phyloP scores from a whole-genome alignment of 2,329 filamentous ascomycete genomes.

The Ascochyta clinopodiicola region DNA sequence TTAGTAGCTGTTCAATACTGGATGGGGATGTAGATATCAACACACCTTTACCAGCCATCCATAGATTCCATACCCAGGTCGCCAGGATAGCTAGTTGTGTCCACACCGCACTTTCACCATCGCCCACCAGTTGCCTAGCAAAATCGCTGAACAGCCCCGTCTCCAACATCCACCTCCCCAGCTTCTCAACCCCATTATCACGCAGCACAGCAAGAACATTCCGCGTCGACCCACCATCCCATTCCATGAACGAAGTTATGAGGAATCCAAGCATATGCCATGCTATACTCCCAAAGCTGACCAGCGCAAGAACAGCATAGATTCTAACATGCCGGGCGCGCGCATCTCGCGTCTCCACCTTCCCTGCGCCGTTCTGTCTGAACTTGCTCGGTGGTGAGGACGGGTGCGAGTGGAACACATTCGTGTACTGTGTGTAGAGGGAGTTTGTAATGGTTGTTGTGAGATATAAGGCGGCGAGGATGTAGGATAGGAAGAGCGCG shows the following conservation, averaged over 20 bases:
- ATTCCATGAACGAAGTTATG: constrained; percentile 30
- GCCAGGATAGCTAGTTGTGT: constrained; percentile 34
- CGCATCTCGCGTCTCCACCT: constrained; percentile 20
- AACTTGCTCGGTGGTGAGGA: neutral
- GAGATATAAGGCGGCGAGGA: constrained; percentile 33
- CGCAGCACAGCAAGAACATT: neutral
- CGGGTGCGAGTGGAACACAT: constrained; percentile 1
- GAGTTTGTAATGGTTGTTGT: constrained; percentile 24
- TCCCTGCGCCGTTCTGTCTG: constrained; percentile 8
- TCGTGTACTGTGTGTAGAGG: constrained; percentile 28
- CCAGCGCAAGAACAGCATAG: constrained; percentile 33
- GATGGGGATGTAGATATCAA: neutral
- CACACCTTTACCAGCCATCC: constrained; percentile 37
- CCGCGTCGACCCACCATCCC: constrained; percentile 16
- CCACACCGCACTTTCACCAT: constrained; percentile 33
- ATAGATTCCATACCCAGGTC: constrained; percentile 43
- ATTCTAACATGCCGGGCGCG: constrained; percentile 35
- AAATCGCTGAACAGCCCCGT: constrained; percentile 38
- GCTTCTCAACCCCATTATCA: constrained; percentile 1
- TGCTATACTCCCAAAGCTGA: constrained; percentile 38
- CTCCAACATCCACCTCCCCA: constrained; percentile 39
- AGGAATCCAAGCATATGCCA: constrained; percentile 45
- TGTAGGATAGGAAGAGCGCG: constrained; percentile 40
- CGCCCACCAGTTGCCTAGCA: constrained; percentile 35
- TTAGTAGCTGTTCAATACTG: neutral